phyloP scores from a whole-genome alignment of 768 basidiomycete species.

The Fomitopsis serialis region DNA sequence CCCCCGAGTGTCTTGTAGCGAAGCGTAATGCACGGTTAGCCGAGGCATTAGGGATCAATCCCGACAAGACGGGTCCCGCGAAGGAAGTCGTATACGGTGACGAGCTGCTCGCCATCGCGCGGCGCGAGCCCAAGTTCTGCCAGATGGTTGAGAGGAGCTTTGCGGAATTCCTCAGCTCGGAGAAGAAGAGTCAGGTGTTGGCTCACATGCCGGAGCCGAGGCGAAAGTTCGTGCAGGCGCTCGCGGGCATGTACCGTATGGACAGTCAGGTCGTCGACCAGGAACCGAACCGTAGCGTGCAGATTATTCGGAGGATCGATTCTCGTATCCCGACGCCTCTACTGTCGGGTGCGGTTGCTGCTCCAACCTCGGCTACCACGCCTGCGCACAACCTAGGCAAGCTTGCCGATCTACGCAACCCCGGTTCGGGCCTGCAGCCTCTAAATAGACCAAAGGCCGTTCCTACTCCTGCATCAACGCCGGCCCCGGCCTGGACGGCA shows the following conservation, averaged over 20 bases:
- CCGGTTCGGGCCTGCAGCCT: conserved; percentile 13
- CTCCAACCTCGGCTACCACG: conserved; percentile 14
- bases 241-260: conserved; percentile 77
- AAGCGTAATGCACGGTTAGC: conserved; percentile 87
- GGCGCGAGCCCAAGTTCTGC: conserved; percentile 61
- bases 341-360: conserved; percentile 45
- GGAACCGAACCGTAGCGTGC: conserved; percentile 84
- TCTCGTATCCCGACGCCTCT: conserved; percentile 71
- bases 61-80: conserved; percentile 37
- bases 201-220: conserved; percentile 78
- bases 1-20: conserved; percentile 75
- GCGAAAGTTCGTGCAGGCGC: conserved; percentile 81
- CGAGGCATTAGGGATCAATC: conserved; percentile 83
- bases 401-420: conserved; percentile 46
- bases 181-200: conserved; percentile 63
- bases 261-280: conserved; percentile 86
- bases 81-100: conserved; percentile 48
- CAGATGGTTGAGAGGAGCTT: conserved; percentile 75
- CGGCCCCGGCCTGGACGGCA: conserved; percentile 4
- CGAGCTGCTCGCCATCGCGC: conserved; percentile 59
- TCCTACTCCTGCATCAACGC: conserved; percentile 18
- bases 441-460: conserved; percentile 16
- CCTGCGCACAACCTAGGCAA: conserved; percentile 46
- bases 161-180: conserved; percentile 69
- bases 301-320: conserved; percentile 77